Conservation (phyloP, 495 filamentous ascomycete species). For the Penicillium simplicissimum region DNA sequence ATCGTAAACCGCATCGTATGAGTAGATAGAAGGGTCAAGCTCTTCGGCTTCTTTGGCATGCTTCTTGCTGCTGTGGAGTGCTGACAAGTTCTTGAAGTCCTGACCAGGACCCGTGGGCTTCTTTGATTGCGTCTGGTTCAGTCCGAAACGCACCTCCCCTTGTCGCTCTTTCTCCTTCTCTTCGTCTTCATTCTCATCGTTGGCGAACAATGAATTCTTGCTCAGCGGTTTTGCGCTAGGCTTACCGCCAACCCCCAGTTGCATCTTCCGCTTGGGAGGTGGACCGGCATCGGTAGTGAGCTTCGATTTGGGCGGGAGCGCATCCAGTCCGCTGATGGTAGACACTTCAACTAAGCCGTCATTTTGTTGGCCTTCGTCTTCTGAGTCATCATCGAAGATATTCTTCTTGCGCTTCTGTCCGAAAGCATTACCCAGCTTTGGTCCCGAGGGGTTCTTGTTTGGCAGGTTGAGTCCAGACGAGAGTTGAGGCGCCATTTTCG, state of each 20-base stretch:
- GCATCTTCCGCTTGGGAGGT: constrained; percentile 40
- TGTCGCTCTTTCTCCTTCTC: constrained; percentile 24
- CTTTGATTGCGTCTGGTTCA: constrained; percentile 25
- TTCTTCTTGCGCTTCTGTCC: constrained; percentile 52
- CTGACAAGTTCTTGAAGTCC: constrained; percentile 51
- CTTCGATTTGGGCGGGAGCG: constrained; percentile 22
- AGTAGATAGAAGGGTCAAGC: constrained; percentile 55
- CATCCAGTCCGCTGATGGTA: constrained; percentile 44
- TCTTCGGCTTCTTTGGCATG: constrained; percentile 49
- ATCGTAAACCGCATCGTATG: constrained; percentile 59
- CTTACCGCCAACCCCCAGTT: constrained; percentile 24
- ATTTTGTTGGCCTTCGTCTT: constrained; percentile 39
- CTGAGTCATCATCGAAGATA: constrained; percentile 50
- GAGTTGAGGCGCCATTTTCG: constrained; percentile 42
- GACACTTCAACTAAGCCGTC: constrained; percentile 38
- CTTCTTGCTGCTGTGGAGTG: constrained; percentile 48
- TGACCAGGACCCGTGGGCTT: constrained; percentile 14
- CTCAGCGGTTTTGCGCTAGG: constrained; percentile 36
- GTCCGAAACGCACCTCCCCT: constrained; percentile 18
- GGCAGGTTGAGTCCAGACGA: constrained; percentile 61
- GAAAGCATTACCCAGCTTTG: constrained; percentile 27
- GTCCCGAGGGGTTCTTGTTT: constrained; percentile 41
- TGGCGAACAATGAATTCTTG: constrained; percentile 46
- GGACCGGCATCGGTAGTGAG: constrained; percentile 18
- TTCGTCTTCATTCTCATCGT: constrained; percentile 41